Conservation (phyloP, 2,329 filamentous ascomycete species). For the Colletotrichum horii region DNA sequence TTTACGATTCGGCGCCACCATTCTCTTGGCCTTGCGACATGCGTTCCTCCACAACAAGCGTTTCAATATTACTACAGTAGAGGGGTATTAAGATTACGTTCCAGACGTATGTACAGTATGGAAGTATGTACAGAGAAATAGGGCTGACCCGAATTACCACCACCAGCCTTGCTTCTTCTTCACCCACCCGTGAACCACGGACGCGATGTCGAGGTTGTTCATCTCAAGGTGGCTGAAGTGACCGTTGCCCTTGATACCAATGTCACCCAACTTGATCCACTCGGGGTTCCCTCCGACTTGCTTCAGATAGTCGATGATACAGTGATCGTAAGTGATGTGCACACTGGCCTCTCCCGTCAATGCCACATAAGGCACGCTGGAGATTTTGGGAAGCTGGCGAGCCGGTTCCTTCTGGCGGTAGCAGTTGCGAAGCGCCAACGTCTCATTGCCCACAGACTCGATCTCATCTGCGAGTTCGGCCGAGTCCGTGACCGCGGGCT, state of each 20-base stretch:
- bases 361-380: conserved; percentile 48
- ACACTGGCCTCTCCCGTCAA: conserved; percentile 54
- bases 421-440: conserved; percentile 25
- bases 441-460: conserved; percentile 28
- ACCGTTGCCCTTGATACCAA: conserved; percentile 54
- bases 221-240: conserved; percentile 55
- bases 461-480: conserved; percentile 25
- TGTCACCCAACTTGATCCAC: conserved; percentile 47
- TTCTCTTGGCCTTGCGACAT: background rate
- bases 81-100: background rate
- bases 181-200: conserved; percentile 43
- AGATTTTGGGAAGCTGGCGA: conserved; percentile 48
- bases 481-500: conserved; percentile 27
- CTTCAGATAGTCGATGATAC: conserved; percentile 52
- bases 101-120: background rate
- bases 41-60: background rate
- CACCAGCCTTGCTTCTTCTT: conserved; percentile 12
- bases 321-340: conserved; percentile 58
- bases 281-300: conserved; percentile 52
- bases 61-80: background rate
- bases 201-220: conserved; percentile 39
- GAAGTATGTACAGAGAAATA: background rate
- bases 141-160: background rate
- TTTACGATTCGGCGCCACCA: background rate
- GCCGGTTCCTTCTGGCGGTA: conserved; percentile 32